A percentile compares a stretch with the other conserved stretches of the same genome.
Conservation (phyloP, 768 basidiomycete genomes). For the Suillus tomentosus region DNA sequence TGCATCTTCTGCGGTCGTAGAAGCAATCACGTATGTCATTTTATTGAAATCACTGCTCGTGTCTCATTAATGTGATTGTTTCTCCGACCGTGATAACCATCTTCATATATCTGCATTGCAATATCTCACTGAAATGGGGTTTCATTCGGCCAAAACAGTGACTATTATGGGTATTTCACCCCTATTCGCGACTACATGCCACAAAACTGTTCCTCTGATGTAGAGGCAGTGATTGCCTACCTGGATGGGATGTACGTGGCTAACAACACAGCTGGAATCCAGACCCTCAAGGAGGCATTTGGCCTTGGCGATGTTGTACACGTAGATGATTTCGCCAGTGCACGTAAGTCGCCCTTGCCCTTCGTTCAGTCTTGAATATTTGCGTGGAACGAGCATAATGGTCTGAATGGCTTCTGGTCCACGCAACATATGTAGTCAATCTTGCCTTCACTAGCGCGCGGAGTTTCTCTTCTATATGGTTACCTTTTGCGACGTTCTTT, state of each 20-base stretch:
- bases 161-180: conserved; percentile 54
- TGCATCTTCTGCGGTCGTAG: conserved; percentile 47
- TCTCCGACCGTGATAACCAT: neutral
- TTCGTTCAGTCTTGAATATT: neutral
- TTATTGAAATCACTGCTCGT: conserved; percentile 35
- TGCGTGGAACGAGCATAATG: neutral
- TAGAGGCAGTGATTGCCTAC: conserved; percentile 61
- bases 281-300: conserved; percentile 56
- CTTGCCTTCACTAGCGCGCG: neutral
- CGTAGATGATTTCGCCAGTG: conserved; percentile 68
- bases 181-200: conserved; percentile 71
- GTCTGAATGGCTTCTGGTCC: neutral
- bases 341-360: conserved; percentile 37
- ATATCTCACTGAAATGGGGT: no score
- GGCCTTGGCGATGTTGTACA: conserved; percentile 59
- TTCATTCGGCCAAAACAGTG: conserved; percentile 11
- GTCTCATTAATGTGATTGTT: neutral
- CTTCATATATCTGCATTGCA: no score
- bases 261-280: conserved; percentile 46
- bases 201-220: conserved; percentile 71
- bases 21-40: conserved; percentile 41
- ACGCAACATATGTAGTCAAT: neutral
- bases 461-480: no score
- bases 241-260: conserved; percentile 58
- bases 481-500: neutral